Base-by-base conservation (phyloP, 2,329 filamentous ascomycete species). In the Trichoderma oligosporum region DNA sequence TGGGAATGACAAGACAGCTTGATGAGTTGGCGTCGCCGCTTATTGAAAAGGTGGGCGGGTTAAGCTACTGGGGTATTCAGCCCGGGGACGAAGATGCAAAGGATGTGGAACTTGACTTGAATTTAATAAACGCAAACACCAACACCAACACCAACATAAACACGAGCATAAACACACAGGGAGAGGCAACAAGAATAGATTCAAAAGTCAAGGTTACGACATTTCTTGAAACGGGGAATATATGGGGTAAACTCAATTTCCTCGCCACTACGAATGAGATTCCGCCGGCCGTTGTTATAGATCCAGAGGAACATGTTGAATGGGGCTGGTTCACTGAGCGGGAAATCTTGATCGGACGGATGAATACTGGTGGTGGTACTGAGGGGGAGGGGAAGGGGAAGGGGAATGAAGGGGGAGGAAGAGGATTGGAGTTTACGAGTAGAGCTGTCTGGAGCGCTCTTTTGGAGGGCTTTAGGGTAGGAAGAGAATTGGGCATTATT, bases 281-380 rank as follows among this genome's bases (percentile, higher is more conserved):
- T 11, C 61, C 64, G 0, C 6, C n/a, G 8, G 56, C 39, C 9
- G 70, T 56, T 2, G 25, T 6, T n/a, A 39, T 74, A 6, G 67
- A 72, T 25, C 66, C 70, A 4, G 64, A 71, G 4, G 74, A 76
- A 64, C 74, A 76, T 56, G 66, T 65, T 35, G 69, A 71, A 38
- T 74, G 61, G 58, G 65, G 70, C 7, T 76, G 74, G 74, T 70
- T 71, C 4, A 68, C 68, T 4, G 69, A 74, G 65, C 65, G 68
- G 22, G 71, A 76, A 59, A 68, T 68, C 2, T 36, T 57, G 33
- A 59, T 29, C 18, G 64, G 65, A 7, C 62, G 42, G 59, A 65
- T 67, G 11, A n/a, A n/a, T n/a, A n/a, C n/a, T n/a, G n/a, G n/a
- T n/a, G n/a, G n/a, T n/a, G n/a, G n/a, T n/a, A n/a, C n/a, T n/a